Evolutionary conservation across 768 basidiomycete species (phyloP), one percentile per base, ranked within the genome.

Genomic region (Termitomyces sp.): DNA sequence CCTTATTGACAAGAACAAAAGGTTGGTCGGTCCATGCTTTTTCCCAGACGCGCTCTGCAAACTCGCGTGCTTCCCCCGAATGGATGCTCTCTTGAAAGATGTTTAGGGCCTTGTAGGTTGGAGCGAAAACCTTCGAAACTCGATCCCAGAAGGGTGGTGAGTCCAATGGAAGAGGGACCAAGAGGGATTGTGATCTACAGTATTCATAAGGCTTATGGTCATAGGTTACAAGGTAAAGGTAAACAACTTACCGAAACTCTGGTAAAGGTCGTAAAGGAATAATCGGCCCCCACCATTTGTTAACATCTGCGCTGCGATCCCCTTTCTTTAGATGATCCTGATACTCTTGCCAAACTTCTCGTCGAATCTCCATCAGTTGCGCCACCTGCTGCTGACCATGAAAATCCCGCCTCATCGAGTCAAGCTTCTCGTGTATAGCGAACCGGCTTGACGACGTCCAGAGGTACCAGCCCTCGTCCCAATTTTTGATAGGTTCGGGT

Each of bases 381-480:
- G 78, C 72, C 63, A 76, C 69, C 46, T 70, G 59, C 43, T 76
- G 73, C 68, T 88, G 87, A 47, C 68, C 66, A 55, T 76, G 76
- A 43, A 91, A 72, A 58, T 79, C 81, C 56, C 74, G 66, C 62
- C 75, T 76, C 88, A 91, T 90, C 49, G 76, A 74, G 18, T 79
- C 71, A 50, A 85, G 69, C 64, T 82, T 84, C 65, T 86, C 80
- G 61, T 78, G 74, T 8, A 79, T 75, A 12, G 79, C 81, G 67
- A 74, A 75, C 48, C 77, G 74, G 49, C 76, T 83, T 54, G 74
- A 75, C 16, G 81, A 80, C 51, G 81, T 78, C 87, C 88, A 90
- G 42, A 92, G 63, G 65, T 92, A 92, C 79, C 81, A 87, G 5
- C 89, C 88, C 63, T 85, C 82, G 56, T 88, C 78, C 89, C 89